Conservation (phyloP, 2,329 filamentous ascomycete species). For the Microdochium nivale region DNA sequence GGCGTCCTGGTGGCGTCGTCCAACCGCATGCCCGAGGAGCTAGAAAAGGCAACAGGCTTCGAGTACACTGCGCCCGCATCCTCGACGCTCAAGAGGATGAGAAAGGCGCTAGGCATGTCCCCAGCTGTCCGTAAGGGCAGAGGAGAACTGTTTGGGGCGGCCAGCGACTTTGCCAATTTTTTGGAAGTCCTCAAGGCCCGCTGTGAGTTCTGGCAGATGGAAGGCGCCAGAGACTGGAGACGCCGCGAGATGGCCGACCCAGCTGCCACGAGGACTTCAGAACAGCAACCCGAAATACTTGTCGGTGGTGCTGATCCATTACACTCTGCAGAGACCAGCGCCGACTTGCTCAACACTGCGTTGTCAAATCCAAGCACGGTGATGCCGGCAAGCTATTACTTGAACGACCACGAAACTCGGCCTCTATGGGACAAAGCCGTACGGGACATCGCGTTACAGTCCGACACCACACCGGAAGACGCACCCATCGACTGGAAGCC, state of each 20-base stretch:
- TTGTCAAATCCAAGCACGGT: neutral
- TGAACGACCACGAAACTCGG: conserved; percentile 14
- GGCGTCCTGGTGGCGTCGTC: conserved; percentile 74
- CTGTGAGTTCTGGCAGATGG: conserved; percentile 81
- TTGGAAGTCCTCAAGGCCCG: conserved; percentile 67
- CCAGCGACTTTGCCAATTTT: conserved; percentile 68
- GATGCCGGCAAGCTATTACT: conserved; percentile 14
- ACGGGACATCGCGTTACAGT: neutral
- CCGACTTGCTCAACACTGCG: conserved; percentile 1
- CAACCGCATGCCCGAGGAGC: conserved; percentile 75
- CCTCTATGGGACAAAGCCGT: conserved; percentile 15
- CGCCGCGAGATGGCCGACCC: conserved; percentile 36
- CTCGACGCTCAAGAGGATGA: conserved; percentile 17
- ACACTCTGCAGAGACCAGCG: neutral
- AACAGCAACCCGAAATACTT: neutral
- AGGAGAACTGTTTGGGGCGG: conserved; percentile 46
- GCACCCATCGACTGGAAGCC: conserved; percentile 28
- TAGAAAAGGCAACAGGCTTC: conserved; percentile 65
- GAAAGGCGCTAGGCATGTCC: neutral
- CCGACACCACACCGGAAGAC: neutral
- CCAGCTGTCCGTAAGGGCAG: conserved; percentile 14
- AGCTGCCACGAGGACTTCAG: neutral
- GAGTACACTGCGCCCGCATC: conserved; percentile 53
- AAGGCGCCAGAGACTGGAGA: conserved; percentile 64
- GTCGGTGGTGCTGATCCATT: neutral